phyloP scores from a whole-genome alignment of 169 alveolate species.

The Besnoitia besnoiti region DNA sequence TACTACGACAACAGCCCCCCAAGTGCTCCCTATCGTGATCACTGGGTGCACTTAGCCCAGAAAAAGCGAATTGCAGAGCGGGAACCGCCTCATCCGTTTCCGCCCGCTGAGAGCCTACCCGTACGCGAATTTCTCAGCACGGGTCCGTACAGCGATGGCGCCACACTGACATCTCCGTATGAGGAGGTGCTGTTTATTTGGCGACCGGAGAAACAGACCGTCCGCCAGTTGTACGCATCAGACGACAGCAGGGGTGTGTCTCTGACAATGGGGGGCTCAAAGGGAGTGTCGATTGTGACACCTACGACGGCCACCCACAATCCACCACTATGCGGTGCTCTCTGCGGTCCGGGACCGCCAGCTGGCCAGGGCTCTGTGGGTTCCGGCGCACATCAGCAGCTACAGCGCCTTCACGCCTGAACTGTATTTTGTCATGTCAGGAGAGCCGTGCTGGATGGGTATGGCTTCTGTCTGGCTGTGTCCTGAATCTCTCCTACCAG shows the following conservation, averaged over 20 bases:
- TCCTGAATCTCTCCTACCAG: too few species aligned
- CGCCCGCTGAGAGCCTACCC: constrained; percentile 65
- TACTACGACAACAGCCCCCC: constrained; percentile 88
- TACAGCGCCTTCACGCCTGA: not conserved
- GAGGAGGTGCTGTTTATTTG: constrained; percentile 82
- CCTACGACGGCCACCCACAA: not conserved
- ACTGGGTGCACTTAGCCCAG: constrained; percentile 79
- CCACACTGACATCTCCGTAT: constrained; percentile 83
- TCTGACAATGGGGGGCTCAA: not conserved
- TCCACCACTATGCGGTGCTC: not conserved
- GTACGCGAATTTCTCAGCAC: constrained; percentile 84
- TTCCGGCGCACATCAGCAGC: not conserved
- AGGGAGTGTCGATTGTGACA: not conserved
- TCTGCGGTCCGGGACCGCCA: not conserved
- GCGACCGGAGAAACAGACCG: constrained; percentile 80
- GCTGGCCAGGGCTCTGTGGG: not conserved
- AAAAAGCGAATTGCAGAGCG: not conserved
- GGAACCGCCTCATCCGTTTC: constrained; percentile 42
- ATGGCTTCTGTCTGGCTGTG: too few species aligned
- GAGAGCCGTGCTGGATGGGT: too few species aligned
- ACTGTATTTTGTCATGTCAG: not conserved
- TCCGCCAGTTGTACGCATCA: constrained; percentile 73
- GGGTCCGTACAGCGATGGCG: constrained; percentile 87
- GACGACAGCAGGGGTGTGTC: not conserved
- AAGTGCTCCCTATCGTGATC: constrained; percentile 87